Evolutionary conservation across 2,329 filamentous ascomycete genomes (phyloP), one percentile per base, ranked within the genome.

Genomic region (Fusarium denticulatum): DNA sequence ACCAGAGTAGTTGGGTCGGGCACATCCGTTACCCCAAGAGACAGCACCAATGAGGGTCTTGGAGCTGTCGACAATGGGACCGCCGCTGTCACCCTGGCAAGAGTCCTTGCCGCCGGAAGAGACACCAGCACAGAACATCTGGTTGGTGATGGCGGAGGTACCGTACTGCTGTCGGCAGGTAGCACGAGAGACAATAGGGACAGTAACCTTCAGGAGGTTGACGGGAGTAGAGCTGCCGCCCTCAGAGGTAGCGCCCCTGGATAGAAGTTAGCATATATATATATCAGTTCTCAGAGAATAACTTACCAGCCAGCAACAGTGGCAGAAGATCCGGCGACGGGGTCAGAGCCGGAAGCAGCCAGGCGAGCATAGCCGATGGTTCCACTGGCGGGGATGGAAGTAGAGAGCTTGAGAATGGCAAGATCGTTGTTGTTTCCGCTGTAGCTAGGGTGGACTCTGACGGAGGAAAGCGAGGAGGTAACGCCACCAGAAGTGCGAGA

Each of bases 111-210:
- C 79, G 18, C 80, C 80, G 9, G 55, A 49, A 6, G 69, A 20
- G 15, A 73, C 36, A 15, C 79, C 80, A 49, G 80, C 80, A 73
- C 80, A 81, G 76, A 81, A 74, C 80, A 81, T 81, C 75, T 72
- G 72, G 65, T 60, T 61, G 53, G 79, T 81, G 63, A 81, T 64
- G 53, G 64, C 22, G 9, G 69, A 73, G n/a, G 66, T 58, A 1
- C 72, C 58, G 55, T 81, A 81, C 56, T 73, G 49, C 13, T 58
- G 11, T 45, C 70, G 65, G 73, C 80, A 81, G 18, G 71, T 69
- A 26, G 73, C 30, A 49, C 80, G 80, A 42, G 69, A 66, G 65
- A 81, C 60, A 32, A 81, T 69, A 20, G 80, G 80, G 12, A 81
- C 76, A 16, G 74, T 69, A 43, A 81, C 80, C 79, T 81, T 81